phyloP scores from a whole-genome alignment of 2,329 filamentous ascomycete genomes.

The Leptoxyphium fumago region DNA sequence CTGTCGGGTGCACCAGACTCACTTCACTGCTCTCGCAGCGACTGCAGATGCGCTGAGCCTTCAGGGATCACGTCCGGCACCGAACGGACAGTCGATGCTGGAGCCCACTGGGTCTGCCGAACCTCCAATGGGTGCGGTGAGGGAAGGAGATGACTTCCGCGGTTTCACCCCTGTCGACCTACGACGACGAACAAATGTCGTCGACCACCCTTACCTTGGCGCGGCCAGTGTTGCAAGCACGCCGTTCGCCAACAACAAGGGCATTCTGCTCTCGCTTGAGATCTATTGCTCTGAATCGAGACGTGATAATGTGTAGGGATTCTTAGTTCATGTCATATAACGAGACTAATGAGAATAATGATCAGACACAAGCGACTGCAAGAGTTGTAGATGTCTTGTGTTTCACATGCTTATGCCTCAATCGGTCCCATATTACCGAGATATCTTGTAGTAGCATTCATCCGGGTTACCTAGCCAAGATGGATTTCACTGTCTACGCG shows the following conservation, averaged over 20 bases:
- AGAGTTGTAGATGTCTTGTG: too few species aligned
- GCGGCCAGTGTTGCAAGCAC: slow-evolving; percentile 12
- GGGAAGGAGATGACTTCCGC: slow-evolving; percentile 13
- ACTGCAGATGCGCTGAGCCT: neutral
- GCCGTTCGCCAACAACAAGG: slow-evolving; percentile 7
- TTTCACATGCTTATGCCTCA: too few species aligned
- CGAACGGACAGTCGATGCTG: neutral
- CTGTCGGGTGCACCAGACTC: slow-evolving; percentile 14
- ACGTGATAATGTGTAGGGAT: neutral
- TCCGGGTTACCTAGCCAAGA: too few species aligned
- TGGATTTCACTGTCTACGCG: too few species aligned
- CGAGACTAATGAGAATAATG: neutral
- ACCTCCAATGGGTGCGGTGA: slow-evolving; percentile 5
- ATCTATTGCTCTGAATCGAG: slow-evolving; percentile 4
- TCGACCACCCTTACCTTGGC: slow-evolving; percentile 12
- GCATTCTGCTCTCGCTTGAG: slow-evolving; percentile 9
- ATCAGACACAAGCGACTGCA: neutral
- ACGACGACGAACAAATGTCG: slow-evolving; percentile 8
- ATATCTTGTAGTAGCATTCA: too few species aligned
- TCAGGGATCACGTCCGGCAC: neutral
- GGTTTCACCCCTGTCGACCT: slow-evolving; percentile 17
- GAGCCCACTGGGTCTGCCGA: neutral
- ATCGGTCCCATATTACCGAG: too few species aligned
- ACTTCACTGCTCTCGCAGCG: slow-evolving; percentile 14
- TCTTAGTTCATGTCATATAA: too few species aligned